Base-by-base conservation (phyloP, 2,329 filamentous ascomycete genomes). In the Colletotrichum tanaceti region DNA sequence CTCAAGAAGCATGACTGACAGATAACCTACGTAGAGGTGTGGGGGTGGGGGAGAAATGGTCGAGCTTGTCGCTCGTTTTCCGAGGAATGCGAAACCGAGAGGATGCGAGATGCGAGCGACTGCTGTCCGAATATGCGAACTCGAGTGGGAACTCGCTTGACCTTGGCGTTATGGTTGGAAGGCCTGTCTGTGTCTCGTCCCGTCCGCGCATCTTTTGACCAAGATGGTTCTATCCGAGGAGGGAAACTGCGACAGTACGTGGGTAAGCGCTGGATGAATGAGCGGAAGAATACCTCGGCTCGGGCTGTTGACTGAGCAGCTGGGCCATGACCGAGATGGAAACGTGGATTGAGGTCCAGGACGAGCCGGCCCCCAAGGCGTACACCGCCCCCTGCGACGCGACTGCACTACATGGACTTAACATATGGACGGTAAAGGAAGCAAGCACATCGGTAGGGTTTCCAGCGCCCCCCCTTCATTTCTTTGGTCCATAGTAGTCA, bases 11-110 rank as follows among this genome's bases (percentile, higher is more conserved):
- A 10, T 35, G 10, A 35, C 7, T 7, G 32, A 35, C n/a, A n/a
- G n/a, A n/a, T n/a, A n/a, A n/a, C n/a, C n/a, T 35, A 35, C 9
- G 32, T 35, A 10, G 32, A 35, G 32, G 32, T 35, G 32, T 35
- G 32, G 32, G 32, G 32, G 9, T 0, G 7, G 32, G 32, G 28
- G 32, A 7, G 32, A 35, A 35, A 35, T 7, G 10, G 32, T 9
- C 50, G 14, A 41, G 46, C 49, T 35, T 20, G 35, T 22, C 54
- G 53, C 57, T 65, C 62, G 62, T 22, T 65, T 59, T 38, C 3
- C 16, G 43, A 5, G 11, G 22, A 28, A 62, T 43, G 16, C 59
- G 63, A 62, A 55, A 55, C 41, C 63, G 63, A 65, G 55, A 22
- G 14, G 20, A 46, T 50, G 24, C 63, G 63, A 61, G 54, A 44